Evolutionary conservation across 495 filamentous ascomycete genomes (phyloP).

Genomic region (Tetracladium setigerum): DNA sequence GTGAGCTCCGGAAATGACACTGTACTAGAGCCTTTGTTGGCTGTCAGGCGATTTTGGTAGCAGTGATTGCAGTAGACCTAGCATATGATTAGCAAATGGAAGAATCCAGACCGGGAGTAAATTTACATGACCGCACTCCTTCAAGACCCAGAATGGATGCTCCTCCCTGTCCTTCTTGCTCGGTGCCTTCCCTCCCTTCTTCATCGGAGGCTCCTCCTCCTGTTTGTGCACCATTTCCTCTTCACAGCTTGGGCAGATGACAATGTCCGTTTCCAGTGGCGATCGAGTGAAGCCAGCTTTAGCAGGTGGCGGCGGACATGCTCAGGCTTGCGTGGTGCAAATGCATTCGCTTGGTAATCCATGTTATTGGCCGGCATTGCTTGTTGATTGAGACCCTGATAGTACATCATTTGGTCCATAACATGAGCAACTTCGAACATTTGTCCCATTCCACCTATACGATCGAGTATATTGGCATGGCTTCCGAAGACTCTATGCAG

Average conservation of each 20-base stretch:
- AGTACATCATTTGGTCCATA: constrained; percentile 7
- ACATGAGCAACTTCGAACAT: constrained; percentile 1
- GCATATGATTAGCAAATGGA: constrained; percentile 1
- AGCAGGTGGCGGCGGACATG: constrained; percentile 54
- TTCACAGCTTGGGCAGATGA: constrained; percentile 67
- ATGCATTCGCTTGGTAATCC: constrained; percentile 24
- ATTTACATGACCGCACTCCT: constrained; percentile 70
- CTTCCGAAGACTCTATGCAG: background rate
- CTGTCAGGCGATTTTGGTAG: constrained; percentile 39
- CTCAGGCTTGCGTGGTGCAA: constrained; percentile 19
- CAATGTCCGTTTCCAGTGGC: constrained; percentile 50
- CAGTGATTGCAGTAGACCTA: constrained; percentile 72
- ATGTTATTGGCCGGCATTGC: constrained; percentile 19
- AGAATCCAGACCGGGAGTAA: background rate
- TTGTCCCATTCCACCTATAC: background rate
- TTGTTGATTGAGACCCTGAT: constrained; percentile 1
- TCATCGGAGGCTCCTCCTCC: constrained; percentile 31
- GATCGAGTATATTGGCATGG: background rate
- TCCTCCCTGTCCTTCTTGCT: constrained; percentile 26
- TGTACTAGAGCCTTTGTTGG: constrained; percentile 25
- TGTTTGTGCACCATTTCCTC: constrained; percentile 52
- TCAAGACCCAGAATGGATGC: constrained; percentile 66
- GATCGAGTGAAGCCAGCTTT: constrained; percentile 58
- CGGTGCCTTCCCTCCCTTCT: constrained; percentile 16
- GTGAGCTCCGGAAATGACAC: constrained; percentile 34